phyloP scores from a whole-genome alignment of 305 asterid species.

The Fraxinus baroniana region DNA sequence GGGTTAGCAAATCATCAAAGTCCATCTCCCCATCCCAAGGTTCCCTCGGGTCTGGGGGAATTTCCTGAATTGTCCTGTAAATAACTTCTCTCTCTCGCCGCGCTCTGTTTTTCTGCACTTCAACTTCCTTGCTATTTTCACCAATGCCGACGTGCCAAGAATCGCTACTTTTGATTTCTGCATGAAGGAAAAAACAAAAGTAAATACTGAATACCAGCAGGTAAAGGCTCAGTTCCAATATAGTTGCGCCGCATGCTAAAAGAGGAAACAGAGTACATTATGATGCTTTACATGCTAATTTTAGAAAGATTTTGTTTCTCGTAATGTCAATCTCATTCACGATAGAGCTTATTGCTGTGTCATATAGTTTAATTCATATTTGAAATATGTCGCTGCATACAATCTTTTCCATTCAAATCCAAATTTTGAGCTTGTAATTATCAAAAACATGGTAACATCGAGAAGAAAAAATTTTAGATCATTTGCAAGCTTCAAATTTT shows the following conservation, averaged over 20 bases:
- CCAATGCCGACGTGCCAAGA: slow-evolving; percentile 68
- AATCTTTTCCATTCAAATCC: neutral
- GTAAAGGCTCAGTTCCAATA: neutral
- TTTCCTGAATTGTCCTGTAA: slow-evolving; percentile 63
- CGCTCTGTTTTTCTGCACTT: slow-evolving; percentile 71
- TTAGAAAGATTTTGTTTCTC: neutral
- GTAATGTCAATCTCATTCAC: neutral
- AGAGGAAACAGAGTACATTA: slow-evolving; percentile 3
- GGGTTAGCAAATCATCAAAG: slow-evolving; percentile 78
- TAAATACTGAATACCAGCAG: slow-evolving; percentile 13
- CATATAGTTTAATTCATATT: neutral
- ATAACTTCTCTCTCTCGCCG: slow-evolving; percentile 74
- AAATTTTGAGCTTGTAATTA: neutral
- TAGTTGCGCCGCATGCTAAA: neutral
- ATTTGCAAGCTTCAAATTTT: neutral
- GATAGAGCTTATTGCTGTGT: neutral
- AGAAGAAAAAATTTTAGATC: neutral
- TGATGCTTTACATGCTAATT: neutral
- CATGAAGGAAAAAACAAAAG: slow-evolving; percentile 32
- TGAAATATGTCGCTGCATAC: neutral
- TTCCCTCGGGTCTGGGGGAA: slow-evolving; percentile 75
- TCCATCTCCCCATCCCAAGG: slow-evolving; percentile 99
- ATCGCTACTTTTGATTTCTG: slow-evolving; percentile 57
- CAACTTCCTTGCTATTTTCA: slow-evolving; percentile 81
- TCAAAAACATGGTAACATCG: neutral